A percentile compares a stretch with the other conserved stretches of the same genome.
Evolutionary conservation across 2,329 filamentous ascomycete species (phyloP).

Genomic region (Colletotrichum eremochloae): DNA sequence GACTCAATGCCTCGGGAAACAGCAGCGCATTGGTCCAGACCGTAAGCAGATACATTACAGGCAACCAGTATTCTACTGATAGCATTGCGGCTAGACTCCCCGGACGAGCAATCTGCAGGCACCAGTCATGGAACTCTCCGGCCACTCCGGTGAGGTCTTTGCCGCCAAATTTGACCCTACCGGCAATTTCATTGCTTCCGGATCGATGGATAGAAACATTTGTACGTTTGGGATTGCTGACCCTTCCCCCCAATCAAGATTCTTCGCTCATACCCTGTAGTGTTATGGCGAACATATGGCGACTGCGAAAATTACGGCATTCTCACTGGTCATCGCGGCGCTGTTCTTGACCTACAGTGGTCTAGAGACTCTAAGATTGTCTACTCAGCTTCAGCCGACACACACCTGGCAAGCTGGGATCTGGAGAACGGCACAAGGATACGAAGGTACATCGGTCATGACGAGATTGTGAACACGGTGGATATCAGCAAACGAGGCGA

Average conservation of each 20-base stretch:
- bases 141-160: slow-evolving; percentile 89
- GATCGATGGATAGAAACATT: slow-evolving; percentile 94
- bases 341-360: slow-evolving; percentile 94
- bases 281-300: slow-evolving; percentile 94
- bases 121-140: slow-evolving; percentile 93
- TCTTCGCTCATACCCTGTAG: slow-evolving; percentile 58
- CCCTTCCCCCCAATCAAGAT: too few relatives aligned
- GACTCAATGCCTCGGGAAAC: slow-evolving; percentile 63
- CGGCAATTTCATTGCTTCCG: slow-evolving; percentile 90
- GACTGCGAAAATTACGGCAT: slow-evolving; percentile 95
- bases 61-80: neutral
- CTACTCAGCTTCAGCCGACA: slow-evolving; percentile 94
- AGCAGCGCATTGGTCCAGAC: slow-evolving; percentile 63
- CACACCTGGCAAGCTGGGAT: slow-evolving; percentile 95
- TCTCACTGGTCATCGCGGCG: slow-evolving; percentile 89
- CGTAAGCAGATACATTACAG: slow-evolving; percentile 53
- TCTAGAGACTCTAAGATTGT: slow-evolving; percentile 92
- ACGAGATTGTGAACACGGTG: slow-evolving; percentile 94
- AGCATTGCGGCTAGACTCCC: slow-evolving; percentile 68
- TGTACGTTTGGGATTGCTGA: slow-evolving; percentile 61
- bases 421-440: slow-evolving; percentile 92
- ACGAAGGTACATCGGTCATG: slow-evolving; percentile 91
- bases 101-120: slow-evolving; percentile 88
- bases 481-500: slow-evolving; percentile 92
- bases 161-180: slow-evolving; percentile 90